Evolutionary conservation across 768 basidiomycete species (phyloP), one percentile per base, ranked within the genome.

Genomic region (Trametes villosa): DNA sequence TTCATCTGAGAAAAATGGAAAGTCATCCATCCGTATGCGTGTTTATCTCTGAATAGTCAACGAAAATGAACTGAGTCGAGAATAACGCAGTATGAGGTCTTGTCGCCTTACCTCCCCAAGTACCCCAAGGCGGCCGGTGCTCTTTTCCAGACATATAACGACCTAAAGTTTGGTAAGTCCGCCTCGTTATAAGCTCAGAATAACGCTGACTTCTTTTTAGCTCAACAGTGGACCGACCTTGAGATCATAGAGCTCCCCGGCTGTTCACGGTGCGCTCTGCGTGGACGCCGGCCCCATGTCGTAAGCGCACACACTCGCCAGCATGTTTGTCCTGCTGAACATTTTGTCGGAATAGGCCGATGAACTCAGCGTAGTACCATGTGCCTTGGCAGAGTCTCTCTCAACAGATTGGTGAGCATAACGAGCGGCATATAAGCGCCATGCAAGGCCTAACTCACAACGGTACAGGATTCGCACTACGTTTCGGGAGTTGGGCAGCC

Each of bases 81-180:
- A 12, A 15, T 30, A 29, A 30, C 44, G 9, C 58, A 86, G 86
- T 80, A 83, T 63, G 65, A 75, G 44, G 75, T 68, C 4, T 77
- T 91, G 27, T 74, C 81, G 11, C 72, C 74, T 4, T 67, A 85
- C 40, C 62, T 88, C 26, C 60, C 67, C 12, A 89, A 86, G 70
- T 92, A 92, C 66, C 89, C 90, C 34, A 77, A 71, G 26, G 74
- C 80, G 17, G 84, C 86, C 3, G 81, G 86, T 13, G 77, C 81
- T 24, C 72, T 92, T 9, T 89, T 91, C 69, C 90, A 92, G 71
- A 79, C 86, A 1, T 91, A 87, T 75, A 92, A 92, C 69, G 90
- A 93, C 59, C 72, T 92, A 30, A 71, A 82, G 7, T 82, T 84
- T 22, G 83, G 91, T 88, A 52, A 53, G 74, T 15, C 45, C 42